A percentile compares a stretch with the other conserved stretches of the same genome.
Evolutionary conservation across 768 basidiomycete genomes (phyloP).

Genomic region (Hygrophoropsis aurantiaca): DNA sequence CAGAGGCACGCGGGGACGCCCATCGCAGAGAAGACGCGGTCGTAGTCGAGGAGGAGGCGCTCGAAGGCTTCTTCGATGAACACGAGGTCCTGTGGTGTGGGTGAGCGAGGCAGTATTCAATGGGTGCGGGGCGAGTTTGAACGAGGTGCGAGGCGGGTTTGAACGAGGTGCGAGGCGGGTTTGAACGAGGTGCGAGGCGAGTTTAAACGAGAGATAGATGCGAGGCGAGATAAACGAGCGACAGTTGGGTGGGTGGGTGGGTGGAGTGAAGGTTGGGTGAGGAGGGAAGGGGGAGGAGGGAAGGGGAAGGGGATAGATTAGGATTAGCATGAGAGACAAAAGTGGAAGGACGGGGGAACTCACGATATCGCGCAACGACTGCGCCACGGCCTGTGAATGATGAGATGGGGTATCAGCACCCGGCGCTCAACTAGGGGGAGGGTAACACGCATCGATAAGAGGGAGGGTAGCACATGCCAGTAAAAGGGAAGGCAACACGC

Average conservation of each 20-base stretch:
- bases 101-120: too few species aligned
- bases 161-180: too few species aligned
- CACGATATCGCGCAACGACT: slow-evolving; percentile 81
- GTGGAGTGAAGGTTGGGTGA: slow-evolving; percentile 1
- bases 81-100: slow-evolving; percentile 82
- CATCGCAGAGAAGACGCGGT: slow-evolving; percentile 93
- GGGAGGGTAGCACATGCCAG: too few species aligned
- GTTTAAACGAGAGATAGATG: neutral
- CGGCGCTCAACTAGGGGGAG: too few species aligned
- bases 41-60: slow-evolving; percentile 90
- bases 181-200: neutral
- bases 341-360: too few species aligned
- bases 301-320: neutral
- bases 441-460: too few species aligned
- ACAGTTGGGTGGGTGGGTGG: too few species aligned
- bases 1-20: slow-evolving; percentile 96
- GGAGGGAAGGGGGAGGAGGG: neutral
- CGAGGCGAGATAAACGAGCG: too few species aligned
- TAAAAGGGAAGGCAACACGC: too few species aligned
- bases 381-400: slow-evolving; percentile 65
- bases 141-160: too few species aligned
- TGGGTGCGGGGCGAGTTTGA: slow-evolving; percentile 7
- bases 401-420: too few species aligned
- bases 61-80: slow-evolving; percentile 99
- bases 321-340: too few species aligned